These are phyloP conservation scores for Penicillium sp. DNA, from an alignment of 2,329 filamentous ascomycete genomes.

Conservation along the genomic window DNA sequence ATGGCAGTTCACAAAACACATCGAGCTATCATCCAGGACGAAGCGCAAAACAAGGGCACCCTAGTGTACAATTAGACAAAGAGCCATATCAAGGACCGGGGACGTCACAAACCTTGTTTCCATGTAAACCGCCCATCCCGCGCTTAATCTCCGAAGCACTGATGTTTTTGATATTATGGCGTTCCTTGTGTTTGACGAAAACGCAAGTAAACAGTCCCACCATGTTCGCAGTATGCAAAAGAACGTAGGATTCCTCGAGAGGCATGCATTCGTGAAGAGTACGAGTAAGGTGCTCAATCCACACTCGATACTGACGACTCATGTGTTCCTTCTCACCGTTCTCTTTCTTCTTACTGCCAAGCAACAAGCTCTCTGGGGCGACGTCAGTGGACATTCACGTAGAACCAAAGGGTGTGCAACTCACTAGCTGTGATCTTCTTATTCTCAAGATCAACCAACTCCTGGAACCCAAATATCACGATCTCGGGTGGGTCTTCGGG, in stretches of 20 bases:
- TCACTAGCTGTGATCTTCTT: constrained; percentile 92
- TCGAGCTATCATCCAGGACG: constrained; percentile 83
- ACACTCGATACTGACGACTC: constrained; percentile 95
- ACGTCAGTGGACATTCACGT: constrained; percentile 26
- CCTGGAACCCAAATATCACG: constrained; percentile 93
- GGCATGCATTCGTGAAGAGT: constrained; percentile 82
- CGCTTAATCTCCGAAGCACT: constrained; percentile 84
- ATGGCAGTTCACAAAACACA: constrained; percentile 98
- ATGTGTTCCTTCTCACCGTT: constrained; percentile 77
- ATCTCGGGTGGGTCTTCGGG: constrained; percentile 81
- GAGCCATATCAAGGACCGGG: background rate
- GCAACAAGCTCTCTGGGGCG: constrained; percentile 71
- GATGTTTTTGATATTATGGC: constrained; percentile 72
- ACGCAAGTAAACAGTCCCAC: constrained; percentile 95
- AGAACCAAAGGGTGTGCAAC: constrained; percentile 27
- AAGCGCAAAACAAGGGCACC: constrained; percentile 91
- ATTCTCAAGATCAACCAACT: constrained; percentile 96
- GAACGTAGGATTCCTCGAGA: constrained; percentile 71
- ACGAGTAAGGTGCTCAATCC: constrained; percentile 84
- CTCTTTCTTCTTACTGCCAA: constrained; percentile 75
- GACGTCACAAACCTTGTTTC: constrained; percentile 68
- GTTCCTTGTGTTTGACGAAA: constrained; percentile 80
- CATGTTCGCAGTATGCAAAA: constrained; percentile 83
- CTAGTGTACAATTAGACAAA: constrained; percentile 33
- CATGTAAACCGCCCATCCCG: constrained; percentile 90